Percentiles rank a stretch among this genome's conserved stretches.
Conservation (phyloP, 192 early-diverging fungal species). For the Backusella mclennaniae region DNA sequence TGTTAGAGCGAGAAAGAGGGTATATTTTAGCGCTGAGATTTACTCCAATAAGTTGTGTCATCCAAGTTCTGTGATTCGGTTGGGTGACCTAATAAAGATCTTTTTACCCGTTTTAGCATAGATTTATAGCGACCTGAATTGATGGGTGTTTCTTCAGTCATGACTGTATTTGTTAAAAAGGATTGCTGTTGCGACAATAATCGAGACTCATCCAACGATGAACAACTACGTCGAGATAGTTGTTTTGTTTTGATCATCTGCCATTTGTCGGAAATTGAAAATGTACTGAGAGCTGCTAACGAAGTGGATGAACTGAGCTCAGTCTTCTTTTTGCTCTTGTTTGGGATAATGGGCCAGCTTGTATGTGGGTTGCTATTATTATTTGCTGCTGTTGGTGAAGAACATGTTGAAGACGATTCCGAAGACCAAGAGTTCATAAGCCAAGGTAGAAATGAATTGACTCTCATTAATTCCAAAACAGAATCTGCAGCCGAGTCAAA, state of each 20-base stretch:
- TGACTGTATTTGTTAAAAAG: neutral
- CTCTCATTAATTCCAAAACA: constrained; percentile 33
- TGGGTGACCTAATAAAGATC: constrained; percentile 1
- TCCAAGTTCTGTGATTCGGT: neutral
- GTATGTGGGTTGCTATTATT: constrained; percentile 1
- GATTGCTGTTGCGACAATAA: neutral
- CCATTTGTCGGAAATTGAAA: constrained; percentile 10
- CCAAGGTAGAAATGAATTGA: constrained; percentile 36
- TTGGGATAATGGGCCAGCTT: neutral
- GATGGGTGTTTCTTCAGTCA: neutral
- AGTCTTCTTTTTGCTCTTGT: neutral
- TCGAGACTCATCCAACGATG: neutral
- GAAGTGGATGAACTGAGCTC: neutral
- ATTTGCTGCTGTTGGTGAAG: neutral
- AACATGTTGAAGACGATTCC: neutral
- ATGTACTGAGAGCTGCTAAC: neutral
- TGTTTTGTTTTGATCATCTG: constrained; percentile 9
- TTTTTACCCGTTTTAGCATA: constrained; percentile 12
- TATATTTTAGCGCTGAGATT: neutral
- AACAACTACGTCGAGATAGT: constrained; percentile 7
- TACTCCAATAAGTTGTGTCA: constrained; percentile 6
- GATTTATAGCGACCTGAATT: neutral
- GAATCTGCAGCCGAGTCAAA: constrained; percentile 22
- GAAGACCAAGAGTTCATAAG: neutral
- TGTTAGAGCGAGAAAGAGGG: neutral